Percentiles rank a stretch among this genome's conserved stretches.
Conservation (phyloP, 2,329 filamentous ascomycete genomes). For the Colletotrichum lini region DNA sequence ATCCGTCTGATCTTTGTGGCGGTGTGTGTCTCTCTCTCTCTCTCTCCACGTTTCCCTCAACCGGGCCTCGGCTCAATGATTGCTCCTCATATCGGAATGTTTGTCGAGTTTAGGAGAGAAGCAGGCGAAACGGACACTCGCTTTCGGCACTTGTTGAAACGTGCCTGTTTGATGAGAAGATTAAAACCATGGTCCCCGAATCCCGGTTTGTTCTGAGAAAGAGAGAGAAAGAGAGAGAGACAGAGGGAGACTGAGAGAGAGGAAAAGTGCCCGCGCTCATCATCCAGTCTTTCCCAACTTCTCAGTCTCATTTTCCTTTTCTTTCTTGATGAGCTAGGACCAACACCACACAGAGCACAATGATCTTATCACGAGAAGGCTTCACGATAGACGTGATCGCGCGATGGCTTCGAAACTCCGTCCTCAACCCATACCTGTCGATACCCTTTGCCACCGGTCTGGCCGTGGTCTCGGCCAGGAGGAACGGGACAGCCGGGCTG, state of each 20-base stretch:
- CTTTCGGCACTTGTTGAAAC: slow-evolving; percentile 33
- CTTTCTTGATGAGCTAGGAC: too few relatives aligned
- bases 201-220: too few relatives aligned
- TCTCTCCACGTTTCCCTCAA: too few relatives aligned
- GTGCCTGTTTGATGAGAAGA: slow-evolving; percentile 21
- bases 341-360: background rate
- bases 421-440: slow-evolving; percentile 44
- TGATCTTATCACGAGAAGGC: slow-evolving; percentile 44
- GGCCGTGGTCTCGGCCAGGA: slow-evolving; percentile 21
- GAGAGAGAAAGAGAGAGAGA: too few relatives aligned
- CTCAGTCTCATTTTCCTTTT: too few relatives aligned
- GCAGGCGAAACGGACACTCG: slow-evolving; percentile 1
- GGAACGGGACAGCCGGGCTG: slow-evolving; percentile 8
- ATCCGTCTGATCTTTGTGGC: background rate
- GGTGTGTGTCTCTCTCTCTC: background rate
- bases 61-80: slow-evolving; percentile 17
- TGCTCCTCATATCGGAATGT: background rate
- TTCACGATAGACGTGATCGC: slow-evolving; percentile 46
- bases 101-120: too few relatives aligned
- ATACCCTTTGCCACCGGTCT: slow-evolving; percentile 42
- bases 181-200: background rate
- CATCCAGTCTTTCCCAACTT: too few relatives aligned
- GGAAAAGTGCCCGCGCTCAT: background rate
- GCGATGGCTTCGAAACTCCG: slow-evolving; percentile 39
- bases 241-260: background rate